Conservation (phyloP, 1,139 yeast species). For the Yarrowia galli region DNA sequence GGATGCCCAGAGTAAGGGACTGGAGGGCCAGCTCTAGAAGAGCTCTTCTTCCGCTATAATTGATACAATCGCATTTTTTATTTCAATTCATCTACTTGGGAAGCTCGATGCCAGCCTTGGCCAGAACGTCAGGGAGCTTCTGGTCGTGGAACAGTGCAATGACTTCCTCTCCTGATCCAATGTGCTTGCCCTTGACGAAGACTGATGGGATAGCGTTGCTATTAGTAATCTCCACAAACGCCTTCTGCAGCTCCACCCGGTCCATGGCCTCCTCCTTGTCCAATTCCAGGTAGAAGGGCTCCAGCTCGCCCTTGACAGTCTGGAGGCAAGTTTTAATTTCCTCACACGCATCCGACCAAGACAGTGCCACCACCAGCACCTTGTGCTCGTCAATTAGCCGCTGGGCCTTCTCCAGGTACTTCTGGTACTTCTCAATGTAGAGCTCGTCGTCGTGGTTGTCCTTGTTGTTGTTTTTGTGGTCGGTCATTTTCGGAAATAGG, state of each 20-base stretch:
- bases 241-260: conserved; percentile 64
- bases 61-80: conserved; percentile 19
- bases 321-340: conserved; percentile 65
- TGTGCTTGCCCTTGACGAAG: conserved; percentile 65
- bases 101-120: conserved; percentile 28
- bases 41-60: not conserved
- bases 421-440: conserved; percentile 27
- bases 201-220: conserved; percentile 77
- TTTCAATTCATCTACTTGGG: conserved; percentile 13
- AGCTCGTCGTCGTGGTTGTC: conserved; percentile 31
- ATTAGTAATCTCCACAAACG: conserved; percentile 66
- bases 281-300: conserved; percentile 61
- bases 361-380: conserved; percentile 66
- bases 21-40: conserved; percentile 44
- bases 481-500: conserved; percentile 2
- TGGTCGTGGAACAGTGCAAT: conserved; percentile 20
- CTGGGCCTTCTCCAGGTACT: conserved; percentile 51
- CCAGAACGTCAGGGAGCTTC: conserved; percentile 21
- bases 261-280: conserved; percentile 60
- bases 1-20: conserved; percentile 70
- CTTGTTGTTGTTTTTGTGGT: conserved; percentile 18
- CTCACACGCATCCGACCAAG: conserved; percentile 82
- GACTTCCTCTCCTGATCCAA: conserved; percentile 45
- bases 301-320: conserved; percentile 60
- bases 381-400: conserved; percentile 57